Evolutionary conservation across 2,329 filamentous ascomycete genomes (phyloP).

Genomic region (Epichloe elymi): DNA sequence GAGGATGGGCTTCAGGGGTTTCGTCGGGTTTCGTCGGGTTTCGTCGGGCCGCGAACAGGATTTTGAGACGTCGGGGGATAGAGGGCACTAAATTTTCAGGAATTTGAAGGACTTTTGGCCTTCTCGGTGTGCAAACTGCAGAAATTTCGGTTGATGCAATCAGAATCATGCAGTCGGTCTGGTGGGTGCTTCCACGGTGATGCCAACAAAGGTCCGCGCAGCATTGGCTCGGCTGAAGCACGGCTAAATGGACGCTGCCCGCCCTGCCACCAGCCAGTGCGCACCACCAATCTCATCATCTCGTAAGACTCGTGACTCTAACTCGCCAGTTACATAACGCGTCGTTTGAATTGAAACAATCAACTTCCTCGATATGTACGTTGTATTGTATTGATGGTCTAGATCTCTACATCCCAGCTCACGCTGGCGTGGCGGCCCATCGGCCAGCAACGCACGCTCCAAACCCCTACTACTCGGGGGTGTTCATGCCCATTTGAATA

Average conservation of each 20-base stretch:
- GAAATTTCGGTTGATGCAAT: background rate
- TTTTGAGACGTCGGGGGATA: background rate
- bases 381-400: too few relatives aligned
- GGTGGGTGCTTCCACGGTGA: background rate
- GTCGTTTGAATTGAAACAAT: too few relatives aligned
- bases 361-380: too few relatives aligned
- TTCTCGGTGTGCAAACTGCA: background rate
- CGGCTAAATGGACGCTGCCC: conserved; percentile 10
- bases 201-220: background rate
- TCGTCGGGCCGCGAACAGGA: background rate
- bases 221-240: conserved; percentile 10
- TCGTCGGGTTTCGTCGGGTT: background rate
- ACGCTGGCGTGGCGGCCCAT: too few relatives aligned
- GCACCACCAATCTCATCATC: too few relatives aligned
- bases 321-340: too few relatives aligned
- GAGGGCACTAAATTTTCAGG: too few relatives aligned
- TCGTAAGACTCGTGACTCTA: too few relatives aligned
- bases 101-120: background rate
- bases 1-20: background rate
- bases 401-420: too few relatives aligned
- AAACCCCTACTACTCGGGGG: too few relatives aligned
- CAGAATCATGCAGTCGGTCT: background rate
- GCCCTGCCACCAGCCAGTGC: background rate
- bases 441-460: too few relatives aligned
- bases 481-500: background rate